Evolutionary conservation across 2,329 filamentous ascomycete species (phyloP).

Genomic region (Davidsoniella eucalypti): DNA sequence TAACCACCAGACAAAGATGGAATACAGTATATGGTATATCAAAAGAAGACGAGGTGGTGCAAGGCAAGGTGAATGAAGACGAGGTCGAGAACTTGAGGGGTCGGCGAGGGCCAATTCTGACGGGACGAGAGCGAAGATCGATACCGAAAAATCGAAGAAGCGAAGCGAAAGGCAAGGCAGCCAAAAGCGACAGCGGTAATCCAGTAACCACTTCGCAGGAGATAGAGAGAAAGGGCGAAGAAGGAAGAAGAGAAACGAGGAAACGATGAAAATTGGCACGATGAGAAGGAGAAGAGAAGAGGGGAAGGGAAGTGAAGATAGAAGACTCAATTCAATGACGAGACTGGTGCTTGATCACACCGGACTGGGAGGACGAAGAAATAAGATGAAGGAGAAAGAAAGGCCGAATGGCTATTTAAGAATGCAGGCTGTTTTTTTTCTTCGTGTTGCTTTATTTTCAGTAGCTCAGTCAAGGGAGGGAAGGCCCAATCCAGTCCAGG

Average conservation of each 20-base stretch:
- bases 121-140: constrained; percentile 7
- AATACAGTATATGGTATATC: neutral
- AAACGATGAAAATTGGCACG: constrained; percentile 14
- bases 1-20: neutral
- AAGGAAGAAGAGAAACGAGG: constrained; percentile 16
- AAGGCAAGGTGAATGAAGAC: constrained; percentile 15
- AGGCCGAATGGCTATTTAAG: constrained; percentile 9
- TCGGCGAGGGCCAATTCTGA: neutral
- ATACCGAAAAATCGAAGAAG: constrained; percentile 13
- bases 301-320: constrained; percentile 17
- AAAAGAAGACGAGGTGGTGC: constrained; percentile 12
- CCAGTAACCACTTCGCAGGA: constrained; percentile 9
- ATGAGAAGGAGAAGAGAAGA: constrained; percentile 14
- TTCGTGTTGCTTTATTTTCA: neutral
- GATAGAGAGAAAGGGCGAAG: constrained; percentile 12
- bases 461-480: neutral
- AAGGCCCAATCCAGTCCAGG: neutral
- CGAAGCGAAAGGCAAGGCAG: constrained; percentile 9
- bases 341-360: no score
- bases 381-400: constrained; percentile 13
- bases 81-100: constrained; percentile 12
- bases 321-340: constrained; percentile 12
- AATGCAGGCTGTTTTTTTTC: neutral
- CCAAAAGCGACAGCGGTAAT: constrained; percentile 4
- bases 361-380: constrained; percentile 15